Evolutionary conservation across 257 asterid genomes (phyloP), one percentile per base, ranked within the genome.

Genomic region (Prunella vulgaris): DNA sequence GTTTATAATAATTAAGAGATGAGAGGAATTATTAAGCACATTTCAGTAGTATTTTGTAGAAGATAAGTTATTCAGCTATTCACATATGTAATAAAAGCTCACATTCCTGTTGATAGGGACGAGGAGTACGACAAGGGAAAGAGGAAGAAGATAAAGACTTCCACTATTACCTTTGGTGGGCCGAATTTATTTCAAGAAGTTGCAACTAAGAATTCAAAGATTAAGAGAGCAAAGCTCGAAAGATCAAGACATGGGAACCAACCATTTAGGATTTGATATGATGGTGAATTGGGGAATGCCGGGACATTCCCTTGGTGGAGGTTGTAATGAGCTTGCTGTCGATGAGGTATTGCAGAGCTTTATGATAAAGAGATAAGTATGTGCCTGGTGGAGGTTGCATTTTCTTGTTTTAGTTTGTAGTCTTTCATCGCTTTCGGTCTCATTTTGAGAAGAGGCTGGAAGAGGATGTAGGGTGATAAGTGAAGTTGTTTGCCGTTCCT

Each of bases 71-170:
- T 20, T 35, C 28, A 40, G 21, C 5, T 40, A 15, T 61, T 52
- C 42, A 21, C 42, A 27, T 37, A 20, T 54, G 25, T 5, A 9
- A 12, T 42, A 5, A 5, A 49, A 8, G 4, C 18, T 13, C 13
- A 65, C 35, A 21, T 65, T 74, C 15, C 52, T 15, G 10, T 58
- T 20, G 53, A 57, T 81, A 91, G 98, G 99, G 99, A 94, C 52
- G 98, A 94, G 83, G 97, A 86, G 68, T 94, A 94, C 28, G 98
- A 94, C 77, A 68, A 79, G n/a, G 98, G 98, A 52, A 94, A 91
- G 85, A 85, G 88, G 80, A 94, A 89, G 90, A 94, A 91, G 88
- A n/a, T 91, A 18, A 84, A 88, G 83, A 37, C 15, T 61, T 57
- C 88, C 67, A 73, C 74, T 38, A 33, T 78, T 9, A 62, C 40